These are phyloP conservation scores for Yamadazyma membranifaciens DNA, from an alignment of 1,139 yeast species.

Conservation along the genomic window DNA sequence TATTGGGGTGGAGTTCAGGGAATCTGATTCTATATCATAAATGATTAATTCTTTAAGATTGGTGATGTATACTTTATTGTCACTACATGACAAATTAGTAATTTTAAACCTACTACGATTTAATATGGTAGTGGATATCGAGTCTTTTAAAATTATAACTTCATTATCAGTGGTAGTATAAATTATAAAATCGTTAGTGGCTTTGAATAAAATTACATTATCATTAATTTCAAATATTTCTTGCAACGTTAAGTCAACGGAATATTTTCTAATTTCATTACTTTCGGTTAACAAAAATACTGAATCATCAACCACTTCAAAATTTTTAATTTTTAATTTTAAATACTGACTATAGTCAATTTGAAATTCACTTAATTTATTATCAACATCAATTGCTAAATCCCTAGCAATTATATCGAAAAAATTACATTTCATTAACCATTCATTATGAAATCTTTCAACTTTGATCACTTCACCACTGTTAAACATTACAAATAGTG, in stretches of 20 bases:
- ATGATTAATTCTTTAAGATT: not conserved
- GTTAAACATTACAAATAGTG: constrained; percentile 35
- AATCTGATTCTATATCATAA: constrained; percentile 1
- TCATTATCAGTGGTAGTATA: constrained; percentile 2
- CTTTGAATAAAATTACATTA: not conserved
- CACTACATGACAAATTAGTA: constrained; percentile 5
- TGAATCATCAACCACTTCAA: constrained; percentile 22
- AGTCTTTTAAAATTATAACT: constrained; percentile 1
- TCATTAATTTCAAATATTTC: not conserved
- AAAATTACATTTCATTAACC: constrained; percentile 25
- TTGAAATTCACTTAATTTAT: constrained; percentile 14
- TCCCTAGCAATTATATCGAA: constrained; percentile 27
- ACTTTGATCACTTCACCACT: constrained; percentile 40
- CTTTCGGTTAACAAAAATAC: constrained; percentile 19
- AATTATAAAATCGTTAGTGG: not conserved
- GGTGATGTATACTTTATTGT: constrained; percentile 1
- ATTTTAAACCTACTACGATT: constrained; percentile 12
- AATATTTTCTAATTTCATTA: constrained; percentile 8
- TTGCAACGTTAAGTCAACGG: not conserved
- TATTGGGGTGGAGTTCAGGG: not conserved
- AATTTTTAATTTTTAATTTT: constrained; percentile 28
- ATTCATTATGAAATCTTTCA: constrained; percentile 24
- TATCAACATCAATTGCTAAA: constrained; percentile 12
- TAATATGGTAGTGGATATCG: not conserved
- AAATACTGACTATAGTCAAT: constrained; percentile 20